Percentiles rank a stretch among this genome's conserved stretches.
Evolutionary conservation across 441 rosid genomes (phyloP).

Genomic region (Rhodomyrtus psidioides): DNA sequence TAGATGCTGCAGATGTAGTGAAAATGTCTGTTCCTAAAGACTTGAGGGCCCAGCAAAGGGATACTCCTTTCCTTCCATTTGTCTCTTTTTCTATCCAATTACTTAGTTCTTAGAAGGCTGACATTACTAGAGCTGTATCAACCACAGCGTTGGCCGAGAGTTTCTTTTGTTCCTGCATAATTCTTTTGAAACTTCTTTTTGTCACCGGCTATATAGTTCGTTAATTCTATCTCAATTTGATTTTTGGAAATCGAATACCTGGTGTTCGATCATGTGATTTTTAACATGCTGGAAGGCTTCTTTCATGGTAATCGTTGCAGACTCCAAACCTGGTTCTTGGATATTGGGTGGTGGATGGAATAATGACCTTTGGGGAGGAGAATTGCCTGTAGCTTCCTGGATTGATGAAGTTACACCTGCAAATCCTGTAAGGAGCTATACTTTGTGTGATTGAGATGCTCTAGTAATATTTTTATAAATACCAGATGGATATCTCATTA

Average conservation of each 20-base stretch:
- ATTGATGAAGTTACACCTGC: constrained; percentile 58
- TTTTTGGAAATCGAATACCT: background rate
- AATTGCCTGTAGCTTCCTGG: constrained; percentile 72
- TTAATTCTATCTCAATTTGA: background rate
- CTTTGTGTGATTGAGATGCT: background rate
- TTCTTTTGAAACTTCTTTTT: background rate
- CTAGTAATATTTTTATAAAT: background rate
- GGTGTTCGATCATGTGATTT: background rate
- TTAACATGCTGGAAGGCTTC: background rate
- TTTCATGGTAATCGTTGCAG: constrained; percentile 20
- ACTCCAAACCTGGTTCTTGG: constrained; percentile 61
- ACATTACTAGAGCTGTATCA: background rate
- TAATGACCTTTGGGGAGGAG: constrained; percentile 95
- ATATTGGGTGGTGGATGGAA: constrained; percentile 93
- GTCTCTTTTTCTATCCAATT: background rate
- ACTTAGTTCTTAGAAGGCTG: background rate
- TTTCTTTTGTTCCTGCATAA: background rate
- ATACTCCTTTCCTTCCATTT: background rate
- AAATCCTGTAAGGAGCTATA: constrained; percentile 57
- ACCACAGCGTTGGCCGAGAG: background rate
- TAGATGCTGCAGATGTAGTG: background rate
- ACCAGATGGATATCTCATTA: background rate
- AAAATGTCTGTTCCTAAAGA: background rate
- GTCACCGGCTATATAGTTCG: background rate
- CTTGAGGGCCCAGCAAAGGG: background rate